A percentile compares a stretch with the other conserved stretches of the same genome.
Evolutionary conservation across 2,329 filamentous ascomycete species (phyloP).

Genomic region (Tolypocladium guangdongense): DNA sequence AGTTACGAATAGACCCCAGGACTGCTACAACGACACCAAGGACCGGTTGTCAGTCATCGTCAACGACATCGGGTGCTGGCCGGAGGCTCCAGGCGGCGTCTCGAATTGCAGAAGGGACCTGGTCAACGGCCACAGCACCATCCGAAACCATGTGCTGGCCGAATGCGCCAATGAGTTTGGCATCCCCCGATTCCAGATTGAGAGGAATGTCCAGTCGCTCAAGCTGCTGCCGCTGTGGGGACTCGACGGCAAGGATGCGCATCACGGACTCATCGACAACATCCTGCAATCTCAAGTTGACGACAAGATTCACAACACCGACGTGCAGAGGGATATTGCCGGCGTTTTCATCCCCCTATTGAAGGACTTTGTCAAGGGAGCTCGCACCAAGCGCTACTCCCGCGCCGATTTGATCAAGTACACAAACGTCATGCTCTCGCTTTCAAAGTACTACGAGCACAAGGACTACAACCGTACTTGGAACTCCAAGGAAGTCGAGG

Average conservation of each 20-base stretch:
- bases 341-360: conserved; percentile 43
- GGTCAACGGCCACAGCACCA: conserved; percentile 40
- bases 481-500: conserved; percentile 33
- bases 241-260: conserved; percentile 38
- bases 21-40: conserved; percentile 33
- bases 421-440: conserved; percentile 35
- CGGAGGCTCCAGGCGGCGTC: conserved; percentile 41
- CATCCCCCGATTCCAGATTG: conserved; percentile 42
- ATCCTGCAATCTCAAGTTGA: conserved; percentile 40
- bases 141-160: conserved; percentile 43
- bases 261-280: conserved; percentile 43
- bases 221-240: conserved; percentile 45
- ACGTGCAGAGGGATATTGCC: conserved; percentile 33
- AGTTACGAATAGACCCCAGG: conserved; percentile 25
- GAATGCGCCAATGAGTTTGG: conserved; percentile 45
- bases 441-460: conserved; percentile 40
- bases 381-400: conserved; percentile 31
- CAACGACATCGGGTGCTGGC: conserved; percentile 41
- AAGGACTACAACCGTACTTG: conserved; percentile 39
- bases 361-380: conserved; percentile 35
- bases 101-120: conserved; percentile 44
- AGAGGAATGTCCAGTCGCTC: conserved; percentile 42
- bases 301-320: conserved; percentile 29
- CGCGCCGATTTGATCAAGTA: conserved; percentile 32
- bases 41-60: conserved; percentile 40